Conservation (phyloP, 2,329 filamentous ascomycete species). For the Fusarium dlaminii region DNA sequence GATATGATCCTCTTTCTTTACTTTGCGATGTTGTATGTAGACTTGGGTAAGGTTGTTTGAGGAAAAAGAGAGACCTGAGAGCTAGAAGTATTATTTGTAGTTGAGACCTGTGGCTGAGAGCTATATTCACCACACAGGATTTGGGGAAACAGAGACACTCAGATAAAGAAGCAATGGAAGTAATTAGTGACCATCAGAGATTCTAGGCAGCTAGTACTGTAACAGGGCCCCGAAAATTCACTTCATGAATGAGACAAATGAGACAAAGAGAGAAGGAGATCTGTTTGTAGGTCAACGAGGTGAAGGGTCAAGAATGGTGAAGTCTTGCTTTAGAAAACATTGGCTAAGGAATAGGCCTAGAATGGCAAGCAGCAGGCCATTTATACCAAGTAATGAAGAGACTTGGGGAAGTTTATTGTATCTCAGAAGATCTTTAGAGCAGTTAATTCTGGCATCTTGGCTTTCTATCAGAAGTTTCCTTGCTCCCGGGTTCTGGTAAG, state of each 20-base stretch:
- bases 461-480: not conserved
- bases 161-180: not conserved
- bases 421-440: not conserved
- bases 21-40: not conserved
- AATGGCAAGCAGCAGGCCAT: fast-evolving
- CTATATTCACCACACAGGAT: not conserved
- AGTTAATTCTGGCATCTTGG: not conserved
- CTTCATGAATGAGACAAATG: not conserved
- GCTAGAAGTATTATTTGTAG: not conserved
- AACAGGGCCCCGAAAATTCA: fast-evolving
- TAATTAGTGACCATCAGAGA: too few species aligned
- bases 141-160: not conserved
- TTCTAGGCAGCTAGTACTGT: not conserved
- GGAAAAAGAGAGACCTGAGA: not conserved
- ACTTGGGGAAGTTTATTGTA: not conserved
- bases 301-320: not conserved
- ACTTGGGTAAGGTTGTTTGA: not conserved
- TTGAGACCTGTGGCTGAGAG: not conserved
- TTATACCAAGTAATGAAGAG: not conserved
- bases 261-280: not conserved
- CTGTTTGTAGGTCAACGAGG: fast-evolving
- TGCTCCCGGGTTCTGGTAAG: not conserved
- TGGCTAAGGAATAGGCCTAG: not conserved
- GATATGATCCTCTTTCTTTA: not conserved
- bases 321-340: not conserved